Base-by-base conservation (phyloP, 2,329 filamentous ascomycete species). In the Pleoardoris graminearum region DNA sequence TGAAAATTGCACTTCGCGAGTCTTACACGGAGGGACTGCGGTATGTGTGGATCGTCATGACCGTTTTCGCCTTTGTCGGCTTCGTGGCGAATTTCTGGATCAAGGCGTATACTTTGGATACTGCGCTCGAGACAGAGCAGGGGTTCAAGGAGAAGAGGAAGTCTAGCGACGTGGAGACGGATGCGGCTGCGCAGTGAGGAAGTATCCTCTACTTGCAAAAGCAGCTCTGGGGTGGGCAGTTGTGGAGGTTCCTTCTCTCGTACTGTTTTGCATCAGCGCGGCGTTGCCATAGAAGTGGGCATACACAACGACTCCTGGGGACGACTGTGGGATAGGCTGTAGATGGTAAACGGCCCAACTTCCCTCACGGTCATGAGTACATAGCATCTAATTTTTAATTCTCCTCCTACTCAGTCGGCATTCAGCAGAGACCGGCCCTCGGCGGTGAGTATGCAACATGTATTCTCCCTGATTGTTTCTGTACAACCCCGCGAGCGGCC, bases 31-130 rank as follows among this genome's bases (percentile, higher is more conserved):
- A 83, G 61, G 78, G 78, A 17, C 62, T 85, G 55, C 76, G 75
- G 53, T 79, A 79, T 33, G 78, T 85, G 16, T 85, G 81, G 79
- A 77, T 80, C 22, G 77, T 84, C 21, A 79, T 83, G 71, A 78
- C 77, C 50, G 82, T 72, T 0, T 70, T 86, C n/a, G 75, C 76
- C 10, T 80, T 70, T 0, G 66, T 81, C 1, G 80, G 79, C 2
- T 67, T 85, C 29, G 42, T 84, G 30, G 69, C 79, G 43, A 84
- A 79, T 59, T 53, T 82, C 0, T 77, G 80, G 54, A 82, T 83
- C 2, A 77, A 83, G 62, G 75, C 59, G 23, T 68, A 69, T 50
- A 60, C 68, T n/a, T 66, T 85, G 54, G 74, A 81, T 53, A 70
- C 74, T 43, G 77, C 71, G 42, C 66, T 79, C 58, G 76, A 76